Base-by-base conservation (phyloP, 208 protist species). In the Leishmania aethiopica region DNA sequence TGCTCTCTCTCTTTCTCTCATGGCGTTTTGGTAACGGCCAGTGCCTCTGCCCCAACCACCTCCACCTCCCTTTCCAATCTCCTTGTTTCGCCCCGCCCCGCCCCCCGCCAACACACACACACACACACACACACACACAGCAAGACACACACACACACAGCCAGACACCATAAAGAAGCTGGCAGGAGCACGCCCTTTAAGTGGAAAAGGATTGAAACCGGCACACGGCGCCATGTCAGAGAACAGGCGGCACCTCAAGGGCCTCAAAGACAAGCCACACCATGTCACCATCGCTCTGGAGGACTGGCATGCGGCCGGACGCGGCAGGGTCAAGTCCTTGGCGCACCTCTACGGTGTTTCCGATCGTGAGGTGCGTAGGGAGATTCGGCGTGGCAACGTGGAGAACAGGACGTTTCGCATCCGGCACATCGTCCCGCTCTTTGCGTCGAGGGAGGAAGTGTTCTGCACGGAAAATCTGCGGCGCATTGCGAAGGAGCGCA, bases 261-360 rank as follows among this genome's bases (percentile, higher is more conserved):
- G 35, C 28, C 42, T 70, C 1, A 11, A 40, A 13, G 81, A 72
- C 53, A 84, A 35, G 70, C 53, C 60, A 6, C 81, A 84, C n/a
- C 76, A 83, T 42, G 59, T 77, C 35, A 80, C 76, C 35, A 84
- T 84, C 47, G n/a, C 81, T 25, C 75, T 35, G 0, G 75, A 80
- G 35, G 70, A 84, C 19, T 80, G 62, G 75, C 15, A 15, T 10
- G 4, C n/a, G 40, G 1, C 76, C 45, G 28, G 10, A 0, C 8
- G 19, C 49, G 4, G 45, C 8, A 53, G 28, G 35, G 32, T 51
- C 47, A 6, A 11, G 8, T 4, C 11, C 17, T 49, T 51, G 1
- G 2, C 8, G 57, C 1, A 67, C 10, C 72, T 64, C 11, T 84
- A 80, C 32, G 81, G 81, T 17, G 57, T 84, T 11, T 57, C 11